Percentiles rank a stretch among this genome's conserved stretches.
These are phyloP conservation scores for Rosa persica DNA, from an alignment of 306 rosid genomes.

Conservation along the genomic window DNA sequence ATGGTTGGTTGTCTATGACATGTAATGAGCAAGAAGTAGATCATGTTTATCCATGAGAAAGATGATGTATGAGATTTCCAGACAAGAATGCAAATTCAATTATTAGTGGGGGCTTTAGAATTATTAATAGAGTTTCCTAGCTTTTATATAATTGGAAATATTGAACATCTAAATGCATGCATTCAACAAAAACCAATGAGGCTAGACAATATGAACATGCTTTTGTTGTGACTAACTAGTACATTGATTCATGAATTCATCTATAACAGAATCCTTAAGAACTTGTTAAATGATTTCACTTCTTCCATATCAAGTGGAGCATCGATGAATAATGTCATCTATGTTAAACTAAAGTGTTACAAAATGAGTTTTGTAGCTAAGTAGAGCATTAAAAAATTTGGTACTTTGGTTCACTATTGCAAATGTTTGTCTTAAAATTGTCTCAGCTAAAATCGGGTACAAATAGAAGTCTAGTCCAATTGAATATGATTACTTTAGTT, in stretches of 20 bases:
- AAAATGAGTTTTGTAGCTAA: not conserved
- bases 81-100: slow-evolving; percentile 7
- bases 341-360: not conserved
- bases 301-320: not conserved
- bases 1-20: not conserved
- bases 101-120: slow-evolving; percentile 7
- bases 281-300: not conserved
- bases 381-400: too few relatives aligned
- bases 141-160: not conserved
- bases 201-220: not conserved
- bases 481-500: too few relatives aligned
- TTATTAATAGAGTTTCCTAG: not conserved
- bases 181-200: slow-evolving; percentile 8
- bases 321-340: not conserved
- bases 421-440: too few relatives aligned
- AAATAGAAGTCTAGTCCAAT: too few relatives aligned
- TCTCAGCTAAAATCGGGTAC: too few relatives aligned
- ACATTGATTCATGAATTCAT: not conserved
- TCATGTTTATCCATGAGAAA: not conserved
- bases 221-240: not conserved
- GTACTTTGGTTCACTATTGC: too few relatives aligned
- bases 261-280: not conserved
- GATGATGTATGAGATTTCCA: not conserved
- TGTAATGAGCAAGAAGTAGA: not conserved
- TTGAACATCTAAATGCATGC: slow-evolving; percentile 5